Evolutionary conservation across 75 land plant genomes (phyloP).

Genomic region (Cunninghamia lanceolata): DNA sequence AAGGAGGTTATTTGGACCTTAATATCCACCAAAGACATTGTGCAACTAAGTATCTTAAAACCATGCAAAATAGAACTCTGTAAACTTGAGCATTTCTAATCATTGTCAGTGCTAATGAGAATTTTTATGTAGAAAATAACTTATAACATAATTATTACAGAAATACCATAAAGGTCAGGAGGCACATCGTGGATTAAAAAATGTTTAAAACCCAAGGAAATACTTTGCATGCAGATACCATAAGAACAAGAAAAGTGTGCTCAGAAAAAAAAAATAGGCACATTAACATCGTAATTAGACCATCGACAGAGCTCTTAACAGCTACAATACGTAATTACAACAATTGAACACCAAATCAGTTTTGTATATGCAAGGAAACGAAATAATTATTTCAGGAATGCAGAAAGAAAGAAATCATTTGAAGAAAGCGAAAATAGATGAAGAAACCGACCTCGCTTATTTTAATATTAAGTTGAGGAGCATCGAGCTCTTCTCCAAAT

Average conservation of each 20-base stretch:
- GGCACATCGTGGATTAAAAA: not conserved
- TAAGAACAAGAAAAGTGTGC: not conserved
- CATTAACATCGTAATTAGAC: not conserved
- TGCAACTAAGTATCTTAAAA: not conserved
- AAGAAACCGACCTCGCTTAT: conserved; percentile 8
- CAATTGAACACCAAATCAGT: not conserved
- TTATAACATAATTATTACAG: not conserved
- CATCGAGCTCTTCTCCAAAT: conserved; percentile 2
- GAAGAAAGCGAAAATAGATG: not conserved
- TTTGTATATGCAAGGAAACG: not conserved
- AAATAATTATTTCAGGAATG: not conserved
- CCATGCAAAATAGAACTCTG: not conserved
- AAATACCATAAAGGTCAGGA: not conserved
- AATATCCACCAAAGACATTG: not conserved
- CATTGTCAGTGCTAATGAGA: not conserved
- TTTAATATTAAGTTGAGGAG: not conserved
- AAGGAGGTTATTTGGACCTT: not conserved
- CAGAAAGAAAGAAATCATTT: not conserved
- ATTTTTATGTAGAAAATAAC: too few relatives aligned
- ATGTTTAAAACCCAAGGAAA: not conserved
- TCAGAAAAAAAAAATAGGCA: not conserved
- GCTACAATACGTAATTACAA: not conserved
- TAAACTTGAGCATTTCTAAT: not conserved
- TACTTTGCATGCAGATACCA: not conserved
- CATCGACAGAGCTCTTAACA: not conserved